Conservation (phyloP, 2,329 filamentous ascomycete species). For the Xylaria sp. region DNA sequence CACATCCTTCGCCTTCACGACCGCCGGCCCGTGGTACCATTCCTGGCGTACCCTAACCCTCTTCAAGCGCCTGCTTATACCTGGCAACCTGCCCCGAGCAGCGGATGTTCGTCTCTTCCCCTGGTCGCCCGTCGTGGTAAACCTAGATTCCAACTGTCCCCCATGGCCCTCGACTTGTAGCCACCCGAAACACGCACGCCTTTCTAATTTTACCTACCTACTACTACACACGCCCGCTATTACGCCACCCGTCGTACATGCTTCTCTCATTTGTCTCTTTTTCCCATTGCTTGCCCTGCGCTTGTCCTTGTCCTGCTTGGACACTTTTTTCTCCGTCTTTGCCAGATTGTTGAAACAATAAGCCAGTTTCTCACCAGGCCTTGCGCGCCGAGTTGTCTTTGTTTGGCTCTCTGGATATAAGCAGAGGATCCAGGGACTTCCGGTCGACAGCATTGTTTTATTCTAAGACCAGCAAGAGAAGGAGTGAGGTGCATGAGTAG, state of each 20-base stretch:
- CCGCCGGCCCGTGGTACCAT: slow-evolving; percentile 42
- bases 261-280: slow-evolving; percentile 40
- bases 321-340: slow-evolving; percentile 7
- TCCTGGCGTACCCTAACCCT: slow-evolving; percentile 34
- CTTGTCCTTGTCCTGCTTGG: neutral
- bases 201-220: slow-evolving; percentile 44
- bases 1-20: slow-evolving; percentile 40
- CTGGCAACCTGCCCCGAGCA: slow-evolving; percentile 29
- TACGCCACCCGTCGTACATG: slow-evolving; percentile 33
- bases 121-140: slow-evolving; percentile 41
- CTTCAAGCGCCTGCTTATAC: slow-evolving; percentile 32
- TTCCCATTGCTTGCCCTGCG: slow-evolving; percentile 17
- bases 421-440: slow-evolving; percentile 20
- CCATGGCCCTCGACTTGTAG: slow-evolving; percentile 46
- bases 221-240: slow-evolving; percentile 37
- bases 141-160: slow-evolving; percentile 37
- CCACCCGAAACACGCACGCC: slow-evolving; percentile 40
- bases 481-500: slow-evolving; percentile 49
- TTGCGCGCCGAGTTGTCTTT: slow-evolving; percentile 23
- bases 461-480: slow-evolving; percentile 40
- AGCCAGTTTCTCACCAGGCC: slow-evolving; percentile 31
- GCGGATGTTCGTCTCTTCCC: slow-evolving; percentile 34
- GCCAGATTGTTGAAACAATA: slow-evolving; percentile 10
- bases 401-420: slow-evolving; percentile 13
- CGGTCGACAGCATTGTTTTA: slow-evolving; percentile 29